Evolutionary conservation across 2,329 filamentous ascomycete species (phyloP).

Genomic region (Beauveria pseudobassiana): DNA sequence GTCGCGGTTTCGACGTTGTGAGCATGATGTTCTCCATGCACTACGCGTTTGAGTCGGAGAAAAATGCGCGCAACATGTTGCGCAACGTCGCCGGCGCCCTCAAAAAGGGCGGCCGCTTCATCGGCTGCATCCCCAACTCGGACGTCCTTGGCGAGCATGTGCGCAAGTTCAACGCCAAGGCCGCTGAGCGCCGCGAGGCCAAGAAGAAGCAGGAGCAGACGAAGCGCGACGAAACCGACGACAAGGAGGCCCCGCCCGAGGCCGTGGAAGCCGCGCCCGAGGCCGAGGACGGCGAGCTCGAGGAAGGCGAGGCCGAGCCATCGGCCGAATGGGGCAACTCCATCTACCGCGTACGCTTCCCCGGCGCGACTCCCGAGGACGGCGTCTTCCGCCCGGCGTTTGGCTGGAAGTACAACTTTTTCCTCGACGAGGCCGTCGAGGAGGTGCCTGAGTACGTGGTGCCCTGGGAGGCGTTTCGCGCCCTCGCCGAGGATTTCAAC

Average conservation of each 20-base stretch:
- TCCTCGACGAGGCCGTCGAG: conserved; percentile 91
- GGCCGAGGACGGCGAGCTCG: conserved; percentile 37
- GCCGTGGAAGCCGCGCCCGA: conserved; percentile 19
- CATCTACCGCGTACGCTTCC: conserved; percentile 87
- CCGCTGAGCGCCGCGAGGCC: conserved; percentile 32
- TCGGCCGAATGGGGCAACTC: conserved; percentile 85
- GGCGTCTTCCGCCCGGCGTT: conserved; percentile 91
- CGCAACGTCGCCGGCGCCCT: conserved; percentile 83
- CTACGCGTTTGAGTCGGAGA: conserved; percentile 92
- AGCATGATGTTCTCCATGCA: conserved; percentile 99
- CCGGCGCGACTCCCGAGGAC: conserved; percentile 71
- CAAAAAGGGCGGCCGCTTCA: conserved; percentile 90
- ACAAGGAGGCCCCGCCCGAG: conserved; percentile 16
- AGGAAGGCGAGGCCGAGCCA: conserved; percentile 55
- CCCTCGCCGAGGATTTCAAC: conserved; percentile 92
- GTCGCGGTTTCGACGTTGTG: conserved; percentile 88
- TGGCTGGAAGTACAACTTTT: conserved; percentile 98
- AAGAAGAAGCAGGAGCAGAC: conserved; percentile 27
- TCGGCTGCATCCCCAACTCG: conserved; percentile 95
- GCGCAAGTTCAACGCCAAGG: conserved; percentile 60
- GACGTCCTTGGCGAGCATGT: conserved; percentile 79
- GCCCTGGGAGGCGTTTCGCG: conserved; percentile 95
- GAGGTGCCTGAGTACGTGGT: conserved; percentile 96
- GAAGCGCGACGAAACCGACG: conserved; percentile 15
- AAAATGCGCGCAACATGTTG: conserved; percentile 85